Evolutionary conservation across 1,139 yeast genomes (phyloP).

Genomic region (Arxiozyma heterogenica): DNA sequence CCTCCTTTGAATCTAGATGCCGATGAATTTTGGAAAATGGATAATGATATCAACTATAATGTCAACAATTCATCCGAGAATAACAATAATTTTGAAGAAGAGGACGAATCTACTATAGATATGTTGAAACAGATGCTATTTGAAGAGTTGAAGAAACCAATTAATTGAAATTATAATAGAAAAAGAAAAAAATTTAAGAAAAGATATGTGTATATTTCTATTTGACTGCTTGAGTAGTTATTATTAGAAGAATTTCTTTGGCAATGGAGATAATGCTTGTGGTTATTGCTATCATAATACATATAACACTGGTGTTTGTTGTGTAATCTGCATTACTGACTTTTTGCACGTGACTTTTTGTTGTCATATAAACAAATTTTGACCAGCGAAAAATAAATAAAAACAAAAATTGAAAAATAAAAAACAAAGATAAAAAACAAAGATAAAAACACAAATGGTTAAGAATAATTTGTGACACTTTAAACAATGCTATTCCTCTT

Average conservation of each 20-base stretch:
- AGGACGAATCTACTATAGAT: conserved; percentile 29
- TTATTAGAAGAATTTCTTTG: background rate
- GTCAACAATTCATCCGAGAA: background rate
- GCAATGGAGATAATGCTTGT: background rate
- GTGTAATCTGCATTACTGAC: background rate
- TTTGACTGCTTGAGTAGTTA: too few relatives aligned
- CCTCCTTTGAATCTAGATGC: conserved; percentile 36
- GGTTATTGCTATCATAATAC: background rate
- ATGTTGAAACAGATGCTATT: conserved; percentile 43
- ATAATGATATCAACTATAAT: conserved; percentile 40
- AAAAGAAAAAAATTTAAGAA: too few relatives aligned
- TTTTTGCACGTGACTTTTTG: conserved; percentile 1
- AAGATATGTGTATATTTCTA: background rate
- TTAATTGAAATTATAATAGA: background rate
- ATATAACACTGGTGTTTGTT: background rate
- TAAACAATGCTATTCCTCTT: background rate
- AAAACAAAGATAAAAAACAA: too few relatives aligned
- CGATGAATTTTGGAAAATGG: conserved; percentile 53
- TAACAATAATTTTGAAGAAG: conserved; percentile 15
- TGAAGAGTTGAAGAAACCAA: conserved; percentile 37
- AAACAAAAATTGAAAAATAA: background rate
- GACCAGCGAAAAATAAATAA: background rate
- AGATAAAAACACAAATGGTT: background rate
- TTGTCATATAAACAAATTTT: conserved; percentile 1
- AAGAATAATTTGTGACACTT: conserved; percentile 1